Evolutionary conservation across 2,329 filamentous ascomycete genomes (phyloP).

Genomic region (Mariannaea elegans): DNA sequence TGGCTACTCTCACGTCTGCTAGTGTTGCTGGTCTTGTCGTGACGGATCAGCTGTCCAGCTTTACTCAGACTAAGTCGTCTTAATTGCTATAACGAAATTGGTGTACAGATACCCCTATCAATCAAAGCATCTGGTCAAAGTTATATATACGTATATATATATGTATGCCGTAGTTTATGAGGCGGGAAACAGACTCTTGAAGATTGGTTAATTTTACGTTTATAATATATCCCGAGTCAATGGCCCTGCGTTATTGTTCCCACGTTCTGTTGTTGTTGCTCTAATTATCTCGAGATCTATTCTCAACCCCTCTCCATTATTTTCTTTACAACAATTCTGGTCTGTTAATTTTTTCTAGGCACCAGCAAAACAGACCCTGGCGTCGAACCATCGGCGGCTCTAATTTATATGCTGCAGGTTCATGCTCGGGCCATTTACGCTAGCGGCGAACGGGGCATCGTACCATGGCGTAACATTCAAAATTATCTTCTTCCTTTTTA

Average conservation of each 20-base stretch:
- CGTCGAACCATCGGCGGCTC: not conserved
- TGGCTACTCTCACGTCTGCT: conserved; percentile 82
- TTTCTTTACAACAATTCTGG: too few relatives aligned
- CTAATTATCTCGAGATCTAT: too few relatives aligned
- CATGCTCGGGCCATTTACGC: conserved; percentile 3
- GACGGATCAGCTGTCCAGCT: conserved; percentile 53
- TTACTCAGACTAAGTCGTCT: conserved; percentile 12
- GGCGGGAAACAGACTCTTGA: not conserved
- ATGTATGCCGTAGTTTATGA: too few relatives aligned
- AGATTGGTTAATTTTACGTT: conserved; percentile 11
- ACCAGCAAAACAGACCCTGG: not conserved
- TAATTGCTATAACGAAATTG: not conserved
- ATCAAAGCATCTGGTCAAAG: too few relatives aligned
- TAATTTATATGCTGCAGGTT: not conserved
- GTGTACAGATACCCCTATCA: conserved; percentile 13
- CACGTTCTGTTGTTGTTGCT: not conserved
- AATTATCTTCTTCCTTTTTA: not conserved
- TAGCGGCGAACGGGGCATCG: not conserved
- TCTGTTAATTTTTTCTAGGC: not conserved
- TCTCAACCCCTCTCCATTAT: too few relatives aligned
- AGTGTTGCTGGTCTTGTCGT: conserved; percentile 81
- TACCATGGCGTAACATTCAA: conserved; percentile 1
- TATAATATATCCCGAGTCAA: too few relatives aligned
- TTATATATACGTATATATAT: too few relatives aligned
- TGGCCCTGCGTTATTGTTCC: too few relatives aligned